These are phyloP conservation scores for Albifimbria verrucaria DNA, from an alignment of 2,329 filamentous ascomycete species.

Conservation along the genomic window DNA sequence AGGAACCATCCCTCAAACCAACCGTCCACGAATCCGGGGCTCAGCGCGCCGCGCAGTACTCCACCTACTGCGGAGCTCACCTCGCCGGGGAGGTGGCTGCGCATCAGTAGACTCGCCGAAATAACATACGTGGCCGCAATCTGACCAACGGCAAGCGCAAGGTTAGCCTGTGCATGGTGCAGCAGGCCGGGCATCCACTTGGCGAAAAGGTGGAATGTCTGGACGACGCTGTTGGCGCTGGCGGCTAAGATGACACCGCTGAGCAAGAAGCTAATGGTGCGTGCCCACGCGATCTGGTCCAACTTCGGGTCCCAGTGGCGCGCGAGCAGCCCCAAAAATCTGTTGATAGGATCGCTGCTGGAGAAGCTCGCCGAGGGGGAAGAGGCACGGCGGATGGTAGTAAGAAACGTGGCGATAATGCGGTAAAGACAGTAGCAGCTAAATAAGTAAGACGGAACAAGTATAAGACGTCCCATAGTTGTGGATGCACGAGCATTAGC, in stretches of 20 bases:
- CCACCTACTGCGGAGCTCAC: conserved; percentile 75
- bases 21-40: conserved; percentile 54
- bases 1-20: conserved; percentile 93
- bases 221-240: conserved; percentile 78
- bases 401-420: conserved; percentile 67
- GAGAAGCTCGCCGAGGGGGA: conserved; percentile 51
- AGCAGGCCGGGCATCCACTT: conserved; percentile 71
- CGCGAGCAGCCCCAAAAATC: conserved; percentile 74
- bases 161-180: conserved; percentile 70
- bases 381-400: conserved; percentile 57
- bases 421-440: conserved; percentile 83
- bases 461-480: conserved; percentile 59
- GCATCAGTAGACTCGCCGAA: conserved; percentile 69
- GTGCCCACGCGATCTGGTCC: conserved; percentile 78
- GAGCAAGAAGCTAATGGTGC: conserved; percentile 79
- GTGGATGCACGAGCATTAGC: conserved; percentile 67
- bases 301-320: conserved; percentile 81
- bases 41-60: conserved; percentile 72
- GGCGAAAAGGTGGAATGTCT: conserved; percentile 79
- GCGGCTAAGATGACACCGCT: conserved; percentile 79
- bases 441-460: conserved; percentile 64
- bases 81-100: conserved; percentile 74
- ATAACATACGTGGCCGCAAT: conserved; percentile 85
- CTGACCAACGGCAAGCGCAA: conserved; percentile 76
- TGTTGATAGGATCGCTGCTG: conserved; percentile 78